These are phyloP conservation scores for Gnomoniopsis sp. DNA, from an alignment of 2,329 filamentous ascomycete genomes.

Conservation along the genomic window DNA sequence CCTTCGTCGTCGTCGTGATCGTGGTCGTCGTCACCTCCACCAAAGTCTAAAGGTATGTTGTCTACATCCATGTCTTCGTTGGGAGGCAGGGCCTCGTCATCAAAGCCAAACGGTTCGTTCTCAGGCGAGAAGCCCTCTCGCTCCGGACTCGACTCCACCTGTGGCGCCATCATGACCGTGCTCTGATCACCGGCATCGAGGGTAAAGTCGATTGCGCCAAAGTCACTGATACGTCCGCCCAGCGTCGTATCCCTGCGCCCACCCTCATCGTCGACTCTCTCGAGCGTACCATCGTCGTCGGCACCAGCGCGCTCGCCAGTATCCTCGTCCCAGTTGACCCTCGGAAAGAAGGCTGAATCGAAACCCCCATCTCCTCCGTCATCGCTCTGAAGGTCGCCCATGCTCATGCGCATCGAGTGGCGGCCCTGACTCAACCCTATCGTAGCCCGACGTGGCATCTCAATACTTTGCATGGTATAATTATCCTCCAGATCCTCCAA, in stretches of 20 bases:
- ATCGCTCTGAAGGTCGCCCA: conserved; percentile 34
- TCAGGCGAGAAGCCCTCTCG: conserved; percentile 22
- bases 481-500: conserved; percentile 52
- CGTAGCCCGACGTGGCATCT: conserved; percentile 51
- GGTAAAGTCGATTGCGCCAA: conserved; percentile 47
- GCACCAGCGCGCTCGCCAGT: conserved; percentile 29
- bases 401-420: conserved; percentile 52
- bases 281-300: conserved; percentile 37
- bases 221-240: conserved; percentile 44
- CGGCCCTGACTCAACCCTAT: conserved; percentile 28
- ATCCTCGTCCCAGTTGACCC: conserved; percentile 40
- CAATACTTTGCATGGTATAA: conserved; percentile 56
- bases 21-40: conserved; percentile 14
- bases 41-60: not conserved
- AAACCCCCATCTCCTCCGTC: conserved; percentile 40
- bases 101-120: conserved; percentile 23
- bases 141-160: conserved; percentile 21
- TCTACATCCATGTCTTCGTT: conserved; percentile 8
- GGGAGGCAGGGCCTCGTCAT: not conserved
- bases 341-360: conserved; percentile 52
- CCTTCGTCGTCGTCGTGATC: conserved; percentile 10
- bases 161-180: conserved; percentile 45
- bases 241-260: conserved; percentile 36
- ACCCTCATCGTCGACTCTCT: conserved; percentile 38
- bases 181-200: conserved; percentile 44